These are phyloP conservation scores for Pythium grandisporangium DNA, from an alignment of 352 stramenopile genomes.

Conservation along the genomic window DNA sequence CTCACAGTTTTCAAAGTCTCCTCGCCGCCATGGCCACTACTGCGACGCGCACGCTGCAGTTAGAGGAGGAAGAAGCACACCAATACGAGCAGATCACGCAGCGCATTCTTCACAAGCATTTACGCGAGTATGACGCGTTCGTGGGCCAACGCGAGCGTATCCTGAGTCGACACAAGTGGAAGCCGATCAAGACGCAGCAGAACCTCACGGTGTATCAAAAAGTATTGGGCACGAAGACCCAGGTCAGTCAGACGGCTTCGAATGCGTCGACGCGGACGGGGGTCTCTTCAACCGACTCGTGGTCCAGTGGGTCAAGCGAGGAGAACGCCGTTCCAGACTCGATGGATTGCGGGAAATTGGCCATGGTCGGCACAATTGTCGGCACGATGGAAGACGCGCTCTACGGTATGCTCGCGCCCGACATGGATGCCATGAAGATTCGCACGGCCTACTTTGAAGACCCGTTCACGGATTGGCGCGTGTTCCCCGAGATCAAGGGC, in stretches of 20 bases:
- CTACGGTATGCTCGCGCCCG: constrained; percentile 33
- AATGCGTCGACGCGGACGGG: constrained; percentile 8
- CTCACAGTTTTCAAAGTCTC: no score
- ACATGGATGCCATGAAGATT: constrained; percentile 28
- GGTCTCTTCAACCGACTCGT: constrained; percentile 13
- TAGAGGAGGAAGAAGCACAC: no score
- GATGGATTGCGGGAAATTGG: constrained; percentile 13
- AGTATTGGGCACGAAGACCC: no score
- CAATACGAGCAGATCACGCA: no score
- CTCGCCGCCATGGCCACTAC: no score
- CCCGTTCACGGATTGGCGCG: constrained; percentile 18
- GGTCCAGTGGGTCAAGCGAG: constrained; percentile 2
- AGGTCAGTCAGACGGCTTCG: background rate
- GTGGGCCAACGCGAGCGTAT: no score
- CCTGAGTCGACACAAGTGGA: background rate
- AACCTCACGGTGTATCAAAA: constrained; percentile 27
- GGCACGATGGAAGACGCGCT: constrained; percentile 41
- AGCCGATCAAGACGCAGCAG: constrained; percentile 16
- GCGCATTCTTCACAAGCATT: no score
- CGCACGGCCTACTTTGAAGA: constrained; percentile 28
- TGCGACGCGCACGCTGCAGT: no score
- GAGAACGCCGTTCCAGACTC: no score
- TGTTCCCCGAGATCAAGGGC: constrained; percentile 28
- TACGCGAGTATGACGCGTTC: no score
- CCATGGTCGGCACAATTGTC: constrained; percentile 16